Evolutionary conservation across 768 basidiomycete species (phyloP), one percentile per base, ranked within the genome.

Genomic region (Serendipita indica): DNA sequence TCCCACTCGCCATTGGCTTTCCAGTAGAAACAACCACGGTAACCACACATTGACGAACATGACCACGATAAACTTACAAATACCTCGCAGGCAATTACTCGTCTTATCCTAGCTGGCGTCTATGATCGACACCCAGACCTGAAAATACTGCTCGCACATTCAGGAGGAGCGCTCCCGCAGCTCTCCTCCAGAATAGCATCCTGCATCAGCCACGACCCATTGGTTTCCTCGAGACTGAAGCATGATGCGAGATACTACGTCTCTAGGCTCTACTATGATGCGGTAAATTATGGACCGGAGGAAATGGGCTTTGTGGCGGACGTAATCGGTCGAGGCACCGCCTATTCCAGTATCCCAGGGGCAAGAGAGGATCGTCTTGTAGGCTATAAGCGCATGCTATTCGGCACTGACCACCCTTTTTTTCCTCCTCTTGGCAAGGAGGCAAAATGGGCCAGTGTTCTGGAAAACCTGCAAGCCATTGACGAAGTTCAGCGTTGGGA

Each of bases 361-460:
- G 30, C 39, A 32, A 22, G 57, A 25, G 49, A 18, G 32, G 49
- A 54, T 54, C 49, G 49, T 28, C 4, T 30, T 10, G 22, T 32
- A 4, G 63, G 63, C 18, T 34, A 57, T 33, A 43, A 60, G 16
- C 60, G 59, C 57, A 57, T 67, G 60, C 66, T 90, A 34, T 91
- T 89, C 64, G 89, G 89, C 20, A 90, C 89, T 30, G 89, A 91
- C 66, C 86, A 91, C 67, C 89, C 88, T 0, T 91, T 91, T 75
- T 92, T 92, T 72, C 90, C 89, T 14, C 90, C 89, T 1, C 75
- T 91, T 35, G 70, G 73, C 61, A 59, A 37, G 37, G 76, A 73
- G 41, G 79, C 81, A 60, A 88, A 81, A 66, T 92, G 90, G 90
- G 77, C 72, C 70, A 89, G 86, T 65, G 89, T 90, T 2, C 79